These are phyloP conservation scores for Microbotryum intermedium DNA, from an alignment of 1,284 basidiomycete genomes.

Conservation along the genomic window DNA sequence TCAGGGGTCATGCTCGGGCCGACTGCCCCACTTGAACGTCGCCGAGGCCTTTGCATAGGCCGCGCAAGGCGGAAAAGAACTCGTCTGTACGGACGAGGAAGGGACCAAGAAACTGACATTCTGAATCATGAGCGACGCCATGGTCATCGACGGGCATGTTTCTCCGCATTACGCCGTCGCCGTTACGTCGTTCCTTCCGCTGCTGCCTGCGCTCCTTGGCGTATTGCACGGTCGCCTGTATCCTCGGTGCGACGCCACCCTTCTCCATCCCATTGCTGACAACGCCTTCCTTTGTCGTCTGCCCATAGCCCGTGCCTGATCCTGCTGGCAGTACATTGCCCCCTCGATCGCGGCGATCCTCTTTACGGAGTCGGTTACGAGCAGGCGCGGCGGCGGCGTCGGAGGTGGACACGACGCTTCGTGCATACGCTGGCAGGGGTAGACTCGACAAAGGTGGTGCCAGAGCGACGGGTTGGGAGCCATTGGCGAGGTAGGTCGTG, in stretches of 20 bases:
- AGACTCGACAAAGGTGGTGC: neutral
- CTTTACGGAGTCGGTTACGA: conserved; percentile 14
- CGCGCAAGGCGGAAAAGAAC: no score
- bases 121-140: conserved; percentile 26
- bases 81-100: no score
- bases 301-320: neutral
- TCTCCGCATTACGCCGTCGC: conserved; percentile 14
- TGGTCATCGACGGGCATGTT: conserved; percentile 22
- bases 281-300: conserved; percentile 6
- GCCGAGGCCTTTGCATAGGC: no score
- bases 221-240: conserved; percentile 21
- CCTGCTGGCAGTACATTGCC: conserved; percentile 18
- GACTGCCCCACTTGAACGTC: no score
- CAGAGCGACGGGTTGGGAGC: no score
- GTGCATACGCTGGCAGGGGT: neutral
- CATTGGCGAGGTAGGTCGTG: neutral
- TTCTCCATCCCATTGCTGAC: conserved; percentile 6
- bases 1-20: no score
- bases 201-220: conserved; percentile 20
- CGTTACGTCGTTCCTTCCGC: conserved; percentile 7
- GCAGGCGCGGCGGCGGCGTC: conserved; percentile 1
- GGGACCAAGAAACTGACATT: conserved; percentile 13
- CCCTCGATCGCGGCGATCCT: conserved; percentile 6
- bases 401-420: neutral
- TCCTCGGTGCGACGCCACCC: conserved; percentile 10